Conservation (phyloP, 225 moss, liverwort and hornwort genomes). For the Sphagnum tenellum region DNA sequence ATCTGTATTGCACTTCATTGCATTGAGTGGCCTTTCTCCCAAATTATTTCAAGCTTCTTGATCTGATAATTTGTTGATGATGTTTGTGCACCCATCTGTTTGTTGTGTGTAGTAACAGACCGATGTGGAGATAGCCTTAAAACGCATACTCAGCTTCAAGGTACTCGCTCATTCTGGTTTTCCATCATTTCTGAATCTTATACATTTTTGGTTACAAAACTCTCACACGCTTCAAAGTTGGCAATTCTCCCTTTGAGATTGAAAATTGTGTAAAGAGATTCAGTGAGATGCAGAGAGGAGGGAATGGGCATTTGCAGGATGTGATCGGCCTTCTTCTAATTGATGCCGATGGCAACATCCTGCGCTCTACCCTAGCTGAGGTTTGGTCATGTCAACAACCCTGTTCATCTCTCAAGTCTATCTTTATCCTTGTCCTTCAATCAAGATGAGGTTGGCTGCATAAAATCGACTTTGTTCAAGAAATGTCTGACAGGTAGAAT, state of each 20-base stretch:
- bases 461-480: too few relatives aligned
- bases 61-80: too few relatives aligned
- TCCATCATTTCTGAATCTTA: neutral
- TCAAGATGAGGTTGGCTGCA: too few relatives aligned
- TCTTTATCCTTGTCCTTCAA: too few relatives aligned
- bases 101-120: conserved; percentile 15
- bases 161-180: conserved; percentile 17
- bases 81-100: too few relatives aligned
- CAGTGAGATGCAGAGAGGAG: neutral
- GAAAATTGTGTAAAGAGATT: neutral
- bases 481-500: too few relatives aligned
- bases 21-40: too few relatives aligned
- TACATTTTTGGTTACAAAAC: neutral
- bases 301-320: conserved; percentile 25
- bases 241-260: neutral
- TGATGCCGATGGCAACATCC: conserved; percentile 58
- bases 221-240: neutral
- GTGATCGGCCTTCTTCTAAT: conserved; percentile 61
- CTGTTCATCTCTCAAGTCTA: too few relatives aligned
- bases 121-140: conserved; percentile 52
- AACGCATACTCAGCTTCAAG: conserved; percentile 50
- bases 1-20: too few relatives aligned
- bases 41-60: too few relatives aligned
- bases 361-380: conserved; percentile 70
- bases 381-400: conserved; percentile 7